phyloP scores from a whole-genome alignment of 163 green algal species.

The Scenedesmus sp. region DNA sequence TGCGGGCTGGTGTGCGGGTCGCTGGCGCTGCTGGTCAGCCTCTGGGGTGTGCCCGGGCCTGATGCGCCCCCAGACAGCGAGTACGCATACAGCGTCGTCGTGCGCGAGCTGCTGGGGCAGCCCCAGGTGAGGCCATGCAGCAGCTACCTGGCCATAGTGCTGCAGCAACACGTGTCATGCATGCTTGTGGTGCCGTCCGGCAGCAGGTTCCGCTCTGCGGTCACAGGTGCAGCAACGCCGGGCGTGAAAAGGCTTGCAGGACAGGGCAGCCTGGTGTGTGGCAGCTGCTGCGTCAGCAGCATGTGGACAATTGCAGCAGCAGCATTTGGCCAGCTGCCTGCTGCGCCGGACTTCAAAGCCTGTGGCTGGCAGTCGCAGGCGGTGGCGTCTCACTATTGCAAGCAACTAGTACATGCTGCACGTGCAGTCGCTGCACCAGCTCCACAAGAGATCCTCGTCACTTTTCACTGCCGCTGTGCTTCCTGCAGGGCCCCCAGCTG shows the following conservation, averaged over 20 bases:
- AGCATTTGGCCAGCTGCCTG: neutral
- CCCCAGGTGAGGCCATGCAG: neutral
- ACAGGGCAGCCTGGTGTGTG: neutral
- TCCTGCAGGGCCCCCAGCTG: neutral
- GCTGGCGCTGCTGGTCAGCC: conserved; percentile 21
- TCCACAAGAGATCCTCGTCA: too few relatives aligned
- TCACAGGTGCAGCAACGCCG: too few relatives aligned
- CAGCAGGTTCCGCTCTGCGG: too few relatives aligned
- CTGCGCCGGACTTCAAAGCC: too few relatives aligned
- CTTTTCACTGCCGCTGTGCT: too few relatives aligned
- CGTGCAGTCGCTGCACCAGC: too few relatives aligned
- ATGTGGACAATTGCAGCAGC: neutral
- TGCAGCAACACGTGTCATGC: neutral
- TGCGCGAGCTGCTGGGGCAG: conserved; percentile 1
- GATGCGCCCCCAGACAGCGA: conserved; percentile 20
- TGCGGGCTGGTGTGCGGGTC: conserved; percentile 38
- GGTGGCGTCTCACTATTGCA: too few relatives aligned
- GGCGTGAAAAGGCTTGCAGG: conserved; percentile 2
- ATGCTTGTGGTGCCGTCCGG: too few relatives aligned
- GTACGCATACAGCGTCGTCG: conserved; percentile 16
- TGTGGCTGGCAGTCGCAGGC: too few relatives aligned
- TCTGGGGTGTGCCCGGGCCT: conserved; percentile 36
- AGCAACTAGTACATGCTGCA: too few relatives aligned
- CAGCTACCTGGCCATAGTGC: too few relatives aligned
- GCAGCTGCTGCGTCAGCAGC: conserved; percentile 7